Evolutionary conservation across 148 eudicot genomes (phyloP).

Genomic region (Heliosperma pusillum): DNA sequence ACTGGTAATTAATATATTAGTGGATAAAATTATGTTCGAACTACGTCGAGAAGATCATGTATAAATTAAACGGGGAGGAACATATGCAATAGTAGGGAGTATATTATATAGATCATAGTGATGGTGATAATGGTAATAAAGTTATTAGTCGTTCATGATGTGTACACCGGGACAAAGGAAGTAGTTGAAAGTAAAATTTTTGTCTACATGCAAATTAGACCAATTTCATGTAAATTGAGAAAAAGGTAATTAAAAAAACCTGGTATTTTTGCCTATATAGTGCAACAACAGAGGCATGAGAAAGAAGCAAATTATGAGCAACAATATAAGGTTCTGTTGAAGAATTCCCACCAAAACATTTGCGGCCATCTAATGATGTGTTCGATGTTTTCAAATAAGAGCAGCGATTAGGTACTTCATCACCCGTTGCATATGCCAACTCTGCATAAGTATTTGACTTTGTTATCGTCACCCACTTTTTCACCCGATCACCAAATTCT

Average conservation of each 20-base stretch:
- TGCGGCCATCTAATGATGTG: background rate
- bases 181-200: no score
- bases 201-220: no score
- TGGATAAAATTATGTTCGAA: no score
- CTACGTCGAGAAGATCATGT: no score
- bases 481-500: slow-evolving; percentile 15
- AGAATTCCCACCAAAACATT: background rate
- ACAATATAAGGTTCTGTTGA: slow-evolving; percentile 12
- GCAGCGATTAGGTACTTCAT: background rate
- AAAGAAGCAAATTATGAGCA: slow-evolving; percentile 17
- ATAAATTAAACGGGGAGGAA: no score
- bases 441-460: slow-evolving; percentile 5
- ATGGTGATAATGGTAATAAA: no score
- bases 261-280: slow-evolving; percentile 1
- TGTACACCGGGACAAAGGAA: no score
- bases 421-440: slow-evolving; percentile 2
- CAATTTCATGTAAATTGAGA: background rate
- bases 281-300: slow-evolving; percentile 11
- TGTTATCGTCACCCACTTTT: slow-evolving; percentile 12
- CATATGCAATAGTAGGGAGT: no score
- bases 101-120: no score
- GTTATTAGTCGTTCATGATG: no score
- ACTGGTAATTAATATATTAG: no score
- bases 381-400: background rate
- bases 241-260: slow-evolving; percentile 2